phyloP scores from a whole-genome alignment of 441 rosid species.

The Populus hybrid region DNA sequence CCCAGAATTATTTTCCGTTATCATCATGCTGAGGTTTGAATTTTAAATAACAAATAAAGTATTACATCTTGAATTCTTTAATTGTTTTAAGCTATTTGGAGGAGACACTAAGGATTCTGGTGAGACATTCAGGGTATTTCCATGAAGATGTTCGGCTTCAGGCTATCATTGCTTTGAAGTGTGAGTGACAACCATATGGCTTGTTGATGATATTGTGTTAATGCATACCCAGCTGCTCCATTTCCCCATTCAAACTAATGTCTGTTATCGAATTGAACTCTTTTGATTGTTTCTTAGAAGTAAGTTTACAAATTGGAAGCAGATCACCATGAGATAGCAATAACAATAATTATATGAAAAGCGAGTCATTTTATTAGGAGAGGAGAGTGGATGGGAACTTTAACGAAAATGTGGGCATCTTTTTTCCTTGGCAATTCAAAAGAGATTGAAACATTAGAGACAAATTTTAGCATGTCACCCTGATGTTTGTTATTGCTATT shows the following conservation, averaged over 20 bases:
- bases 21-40: too few species aligned
- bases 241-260: background rate
- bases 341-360: background rate
- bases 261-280: background rate
- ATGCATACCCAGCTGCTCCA: background rate
- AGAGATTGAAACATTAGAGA: background rate
- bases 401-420: background rate
- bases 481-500: background rate
- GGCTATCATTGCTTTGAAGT: too few species aligned
- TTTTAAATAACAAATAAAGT: too few species aligned
- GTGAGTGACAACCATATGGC: conserved; percentile 46
- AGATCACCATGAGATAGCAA: background rate
- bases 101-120: too few species aligned
- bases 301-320: background rate
- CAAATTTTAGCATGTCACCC: background rate
- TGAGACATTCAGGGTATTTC: too few species aligned
- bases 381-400: background rate
- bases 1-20: too few species aligned
- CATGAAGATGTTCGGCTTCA: too few species aligned
- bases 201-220: background rate
- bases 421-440: background rate
- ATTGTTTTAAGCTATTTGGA: too few species aligned
- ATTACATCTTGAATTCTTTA: too few species aligned
- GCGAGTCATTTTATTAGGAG: background rate
- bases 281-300: background rate